A percentile compares a stretch with the other conserved stretches of the same genome.
These are phyloP conservation scores for Calonectria fujianensis DNA, from an alignment of 2,329 filamentous ascomycete genomes.

Conservation along the genomic window DNA sequence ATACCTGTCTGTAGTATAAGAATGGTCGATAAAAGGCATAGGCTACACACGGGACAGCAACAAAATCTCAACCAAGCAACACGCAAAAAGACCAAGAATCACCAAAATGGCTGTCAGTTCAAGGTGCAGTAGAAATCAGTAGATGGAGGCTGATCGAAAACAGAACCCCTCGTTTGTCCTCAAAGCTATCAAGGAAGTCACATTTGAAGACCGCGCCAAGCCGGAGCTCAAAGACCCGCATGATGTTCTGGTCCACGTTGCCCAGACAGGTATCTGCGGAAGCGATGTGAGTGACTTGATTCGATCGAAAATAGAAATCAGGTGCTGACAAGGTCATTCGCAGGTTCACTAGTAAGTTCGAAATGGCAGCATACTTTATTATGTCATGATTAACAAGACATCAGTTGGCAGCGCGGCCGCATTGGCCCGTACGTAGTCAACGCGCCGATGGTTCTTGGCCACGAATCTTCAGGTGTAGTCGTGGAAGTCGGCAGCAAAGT, in stretches of 20 bases:
- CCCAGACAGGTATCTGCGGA: conserved; percentile 16
- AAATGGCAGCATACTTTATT: too few relatives aligned
- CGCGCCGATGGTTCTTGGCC: conserved; percentile 68
- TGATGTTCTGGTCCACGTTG: conserved; percentile 7
- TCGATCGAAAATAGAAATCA: not conserved
- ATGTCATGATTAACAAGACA: not conserved
- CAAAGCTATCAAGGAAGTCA: not conserved
- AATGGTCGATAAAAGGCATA: too few relatives aligned
- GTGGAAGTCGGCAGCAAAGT: conserved; percentile 64
- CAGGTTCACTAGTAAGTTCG: not conserved
- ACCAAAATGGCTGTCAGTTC: not conserved
- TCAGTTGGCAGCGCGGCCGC: not conserved
- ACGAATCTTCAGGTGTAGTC: conserved; percentile 66
- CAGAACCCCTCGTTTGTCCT: not conserved
- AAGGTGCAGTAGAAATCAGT: not conserved
- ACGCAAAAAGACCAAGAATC: not conserved
- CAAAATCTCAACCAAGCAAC: too few relatives aligned
- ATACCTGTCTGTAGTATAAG: too few relatives aligned
- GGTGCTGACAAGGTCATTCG: not conserved
- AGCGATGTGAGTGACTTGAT: not conserved
- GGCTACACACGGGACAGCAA: too few relatives aligned
- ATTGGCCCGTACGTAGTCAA: conserved; percentile 62
- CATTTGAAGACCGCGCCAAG: not conserved
- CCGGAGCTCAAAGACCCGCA: not conserved
- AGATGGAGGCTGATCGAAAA: not conserved